Base-by-base conservation (phyloP, 768 basidiomycete genomes). In the Rhizopogon vesiculosus region DNA sequence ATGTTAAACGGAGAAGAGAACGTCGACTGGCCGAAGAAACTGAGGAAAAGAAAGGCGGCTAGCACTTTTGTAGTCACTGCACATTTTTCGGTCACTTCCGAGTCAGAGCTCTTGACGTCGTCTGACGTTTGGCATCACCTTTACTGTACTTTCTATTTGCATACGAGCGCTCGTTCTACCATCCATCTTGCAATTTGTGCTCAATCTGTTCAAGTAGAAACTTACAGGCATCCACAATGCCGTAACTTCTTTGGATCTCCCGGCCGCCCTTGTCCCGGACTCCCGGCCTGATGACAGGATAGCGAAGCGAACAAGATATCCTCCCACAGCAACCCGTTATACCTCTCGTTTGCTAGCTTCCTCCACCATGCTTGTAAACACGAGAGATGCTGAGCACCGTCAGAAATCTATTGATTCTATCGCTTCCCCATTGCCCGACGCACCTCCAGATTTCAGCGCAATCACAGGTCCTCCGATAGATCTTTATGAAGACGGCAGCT, bases 1-100 rank as follows among this genome's bases (percentile, higher is more conserved):
- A 96, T 66, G 93, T 96, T 29, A 92, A 91, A 67, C 73, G 86
- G 61, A 76, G 93, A 68, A 73, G 91, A 68, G 86, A 86, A 45
- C 70, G 71, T 61, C 71, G 83, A 56, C 68, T 72, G 61, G 65
- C 64, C 53, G 79, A 77, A 51, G 76, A 73, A 51, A 57, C 62
- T 33, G 45, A 57, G 22, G 56, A 35, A 29, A 51, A 56, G 9
- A 56, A 56, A 48, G 45, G 42, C 15, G 13, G 33, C 31, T 48
- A 48, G 31, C 13, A 25, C 25, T 25, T n/a, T 25, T 25, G 25
- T 25, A 25, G 25, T 25, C 4, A 4, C 25, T 25, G 25, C 25
- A 25, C 25, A 2, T 22, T 22, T 22, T 22, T 22, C 22, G 22
- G 22, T 22, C 45, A 16, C 28, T 29, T 29, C n/a, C 44, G 10